Evolutionary conservation across 1,139 yeast species (phyloP), one percentile per base, ranked within the genome.

Genomic region (Saccharomyces hybrid): DNA sequence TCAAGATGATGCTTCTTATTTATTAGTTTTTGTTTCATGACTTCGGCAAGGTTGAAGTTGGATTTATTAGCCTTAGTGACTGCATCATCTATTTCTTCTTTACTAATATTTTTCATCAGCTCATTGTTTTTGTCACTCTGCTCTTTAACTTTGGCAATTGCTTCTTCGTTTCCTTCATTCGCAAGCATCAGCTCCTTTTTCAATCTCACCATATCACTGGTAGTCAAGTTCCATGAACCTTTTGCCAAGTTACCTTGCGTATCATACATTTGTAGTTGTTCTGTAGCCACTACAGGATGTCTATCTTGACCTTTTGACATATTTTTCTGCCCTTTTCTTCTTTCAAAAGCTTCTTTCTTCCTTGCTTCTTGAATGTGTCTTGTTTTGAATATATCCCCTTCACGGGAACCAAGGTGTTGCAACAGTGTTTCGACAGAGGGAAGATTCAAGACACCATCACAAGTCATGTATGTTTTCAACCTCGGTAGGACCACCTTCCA

Each of bases 391-490:
- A 93, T 88, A 14, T 79, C 85, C 54, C 82, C 87, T 67, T 93
- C 99, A 67, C 85, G 84, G 47, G 74, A 67, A 5, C 93, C 88
- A 55, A 95, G 76, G 31, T 78, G 81, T 34, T 73, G 70, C 73
- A 95, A 74, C 58, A 95, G 73, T 50, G 77, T 75, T 63, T 90
- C 96, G 3, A 89, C 97, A 55, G 90, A 82, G 49, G 78, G 80
- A 51, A 91, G 72, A 67, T 90, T 83, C 51, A 95, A 78, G 16
- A 76, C 75, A 38, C 99, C 99, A 69, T 93, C 99, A 64, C 93
- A 83, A 0, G 98, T 91, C 66, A 93, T 79, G 67, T 84, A 93
- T 16, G 88, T 88, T 52, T 81, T 82, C 74, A 88, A 75, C 28
- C 71, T 67, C 0, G 95, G 86, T 52, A 93, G 69, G 0, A 81